Evolutionary conservation across 1,284 basidiomycete genomes (phyloP), one percentile per base, ranked within the genome.

Genomic region (Leccinum pachyderme): DNA sequence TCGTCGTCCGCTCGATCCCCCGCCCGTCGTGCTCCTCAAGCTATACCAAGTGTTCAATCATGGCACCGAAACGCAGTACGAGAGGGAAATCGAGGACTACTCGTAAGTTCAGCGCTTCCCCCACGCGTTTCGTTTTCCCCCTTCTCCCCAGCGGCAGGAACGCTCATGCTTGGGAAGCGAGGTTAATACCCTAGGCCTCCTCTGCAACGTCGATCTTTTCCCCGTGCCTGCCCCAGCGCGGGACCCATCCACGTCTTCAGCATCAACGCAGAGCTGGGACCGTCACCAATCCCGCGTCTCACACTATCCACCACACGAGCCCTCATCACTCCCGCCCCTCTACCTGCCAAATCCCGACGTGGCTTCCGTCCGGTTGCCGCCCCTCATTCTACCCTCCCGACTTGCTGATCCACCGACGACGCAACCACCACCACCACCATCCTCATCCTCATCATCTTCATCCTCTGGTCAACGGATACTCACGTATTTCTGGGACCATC

Each of bases 161-260:
- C 15, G 51, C 57, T 59, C 25, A 60, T 25, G 15, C 54, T 50
- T 27, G 48, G 47, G 44, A 56, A 82, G 80, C 32, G 76, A 77
- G 33, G 63, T 80, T 46, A 72, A 75, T 51, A 73, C 72, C 5
- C 73, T 81, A 29, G 83, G 83, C 11, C 72, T 86, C n/a, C 67
- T 87, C 4, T 86, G 84, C 64, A 82, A 81, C 5, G 81, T 84
- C 43, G 84, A 87, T 69, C 73, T 87, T 24, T 86, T 84, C 59
- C 79, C 80, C 3, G 77, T 82, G 7, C 75, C 76, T 25, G 63
- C 64, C 47, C 41, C 57, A 56, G 47, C 33, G 18, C 52, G 48
- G 37, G 56, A 59, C 22, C 45, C 53, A 4, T 44, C 41, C 24
- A 7, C 41, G 41, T 25, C 41, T 4, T 25, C 41, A 8, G 51